Evolutionary conservation across 495 filamentous ascomycete species (phyloP), one percentile per base, ranked within the genome.

Genomic region (Clohesyomyces aquaticus): DNA sequence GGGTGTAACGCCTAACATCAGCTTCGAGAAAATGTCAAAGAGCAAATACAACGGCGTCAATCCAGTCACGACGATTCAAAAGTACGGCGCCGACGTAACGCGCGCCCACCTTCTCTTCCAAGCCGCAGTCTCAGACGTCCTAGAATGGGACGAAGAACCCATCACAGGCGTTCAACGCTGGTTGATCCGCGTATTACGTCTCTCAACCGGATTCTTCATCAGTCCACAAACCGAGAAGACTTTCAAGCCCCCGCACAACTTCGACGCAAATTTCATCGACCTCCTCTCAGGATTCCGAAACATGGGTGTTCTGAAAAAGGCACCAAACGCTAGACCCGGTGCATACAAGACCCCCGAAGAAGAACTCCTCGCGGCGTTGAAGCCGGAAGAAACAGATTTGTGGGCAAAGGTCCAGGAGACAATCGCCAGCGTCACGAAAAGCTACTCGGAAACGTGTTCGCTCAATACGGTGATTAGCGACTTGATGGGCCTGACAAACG

Each of bases 21-120:
- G 83, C 0, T 95, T 84, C 59, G 90, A 96, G 74, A 96, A 96
- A 68, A 96, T 96, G 91, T 93, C 89, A n/a, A 96, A 96, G 74
- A 93, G 90, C 59, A 96, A 96, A 70, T 81, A 94, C 76, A 96
- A 96, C 71, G 91, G 91, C 28, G 89, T 95, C n/a, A 91, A 96
- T 69, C 91, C 91, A 0, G 83, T 81, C 0, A 74, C 69, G 0
- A 90, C 89, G 63, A 88, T 92, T 43, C 71, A 77, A 0, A 84
- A 83, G 58, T 88, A 93, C 62, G 91, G 91, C 19, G 89, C 91
- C 0, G 91, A 96, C 71, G 87, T 89, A 0, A 94, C 89, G 3
- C 82, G 91, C 47, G 90, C 91, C 0, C 91, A 96, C 68, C 86
- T 96, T 52, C 80, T 96, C 12, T 96, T 96, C 77, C 87, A 90